These are phyloP conservation scores for Hanseniaspora taiwanica DNA, from an alignment of 805 yeast species.

Conservation along the genomic window DNA sequence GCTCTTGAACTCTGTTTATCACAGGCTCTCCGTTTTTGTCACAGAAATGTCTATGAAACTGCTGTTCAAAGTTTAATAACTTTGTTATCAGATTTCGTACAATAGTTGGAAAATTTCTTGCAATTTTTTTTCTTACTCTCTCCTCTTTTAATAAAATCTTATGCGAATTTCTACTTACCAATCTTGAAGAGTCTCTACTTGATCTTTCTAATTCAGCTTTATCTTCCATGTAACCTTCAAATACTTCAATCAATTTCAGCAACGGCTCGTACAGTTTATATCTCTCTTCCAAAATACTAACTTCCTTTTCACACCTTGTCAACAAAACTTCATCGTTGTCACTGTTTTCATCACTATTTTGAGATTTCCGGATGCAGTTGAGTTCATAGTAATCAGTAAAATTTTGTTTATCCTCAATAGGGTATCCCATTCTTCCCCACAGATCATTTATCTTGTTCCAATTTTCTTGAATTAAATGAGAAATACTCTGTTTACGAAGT, in stretches of 20 bases:
- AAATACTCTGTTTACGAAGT: conserved; percentile 51
- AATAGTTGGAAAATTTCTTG: conserved; percentile 55
- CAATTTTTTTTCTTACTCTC: conserved; percentile 50
- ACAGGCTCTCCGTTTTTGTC: conserved; percentile 9
- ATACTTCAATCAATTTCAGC: conserved; percentile 39
- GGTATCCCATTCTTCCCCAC: conserved; percentile 52
- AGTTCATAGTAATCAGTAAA: conserved; percentile 29
- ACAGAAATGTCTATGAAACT: conserved; percentile 25
- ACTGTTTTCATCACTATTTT: conserved; percentile 22
- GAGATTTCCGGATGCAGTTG: conserved; percentile 7
- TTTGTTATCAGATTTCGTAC: conserved; percentile 37
- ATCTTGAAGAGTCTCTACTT: conserved; percentile 66
- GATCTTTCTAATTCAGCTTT: conserved; percentile 52
- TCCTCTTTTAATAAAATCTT: conserved; percentile 73
- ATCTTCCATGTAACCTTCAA: conserved; percentile 44
- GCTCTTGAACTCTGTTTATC: conserved; percentile 16
- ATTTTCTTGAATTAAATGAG: conserved; percentile 51
- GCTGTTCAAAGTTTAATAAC: conserved; percentile 35
- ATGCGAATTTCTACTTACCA: conserved; percentile 63
- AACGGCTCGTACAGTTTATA: conserved; percentile 40
- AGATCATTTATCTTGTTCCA: conserved; percentile 43
- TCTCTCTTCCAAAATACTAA: conserved; percentile 36
- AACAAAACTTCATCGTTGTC: conserved; percentile 47
- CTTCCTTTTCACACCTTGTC: conserved; percentile 50
- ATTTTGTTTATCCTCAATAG: conserved; percentile 33